Conservation (phyloP, 2,329 filamentous ascomycete genomes). For the Leptodontidium sp. region DNA sequence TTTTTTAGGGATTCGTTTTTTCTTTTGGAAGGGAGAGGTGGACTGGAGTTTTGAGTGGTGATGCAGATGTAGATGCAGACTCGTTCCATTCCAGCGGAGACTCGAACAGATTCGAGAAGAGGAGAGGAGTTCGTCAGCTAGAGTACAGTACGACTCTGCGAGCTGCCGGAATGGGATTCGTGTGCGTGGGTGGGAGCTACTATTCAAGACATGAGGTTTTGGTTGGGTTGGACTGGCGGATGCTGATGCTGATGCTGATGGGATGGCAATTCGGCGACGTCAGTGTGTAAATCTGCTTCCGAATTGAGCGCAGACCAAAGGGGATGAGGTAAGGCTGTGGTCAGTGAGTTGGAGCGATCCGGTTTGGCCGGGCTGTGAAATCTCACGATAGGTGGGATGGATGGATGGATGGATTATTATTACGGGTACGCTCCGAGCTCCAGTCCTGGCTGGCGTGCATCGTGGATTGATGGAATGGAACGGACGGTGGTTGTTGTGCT, state of each 20-base stretch:
- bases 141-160: not conserved
- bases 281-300: constrained; percentile 16
- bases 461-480: not conserved
- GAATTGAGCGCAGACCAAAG: not conserved
- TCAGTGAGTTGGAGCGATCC: not conserved
- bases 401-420: not conserved
- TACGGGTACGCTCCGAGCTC: not conserved
- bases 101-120: not conserved
- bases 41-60: not conserved
- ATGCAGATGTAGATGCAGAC: not conserved
- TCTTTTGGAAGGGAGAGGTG: too few relatives aligned
- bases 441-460: constrained; percentile 10
- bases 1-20: not conserved
- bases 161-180: not conserved
- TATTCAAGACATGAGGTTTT: not conserved
- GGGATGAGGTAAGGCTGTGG: constrained; percentile 5
- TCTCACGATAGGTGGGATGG: not conserved
- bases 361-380: constrained; percentile 11
- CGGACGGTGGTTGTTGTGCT: not conserved
- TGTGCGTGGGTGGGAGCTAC: not conserved
- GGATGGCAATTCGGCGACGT: constrained; percentile 17
- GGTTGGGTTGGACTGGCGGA: not conserved
- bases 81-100: not conserved
- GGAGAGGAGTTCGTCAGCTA: not conserved
- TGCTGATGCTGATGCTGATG: not conserved